Percentiles rank a stretch among this genome's conserved stretches.
phyloP scores from a whole-genome alignment of 495 filamentous ascomycete genomes.

The Penicillium maclennaniae region DNA sequence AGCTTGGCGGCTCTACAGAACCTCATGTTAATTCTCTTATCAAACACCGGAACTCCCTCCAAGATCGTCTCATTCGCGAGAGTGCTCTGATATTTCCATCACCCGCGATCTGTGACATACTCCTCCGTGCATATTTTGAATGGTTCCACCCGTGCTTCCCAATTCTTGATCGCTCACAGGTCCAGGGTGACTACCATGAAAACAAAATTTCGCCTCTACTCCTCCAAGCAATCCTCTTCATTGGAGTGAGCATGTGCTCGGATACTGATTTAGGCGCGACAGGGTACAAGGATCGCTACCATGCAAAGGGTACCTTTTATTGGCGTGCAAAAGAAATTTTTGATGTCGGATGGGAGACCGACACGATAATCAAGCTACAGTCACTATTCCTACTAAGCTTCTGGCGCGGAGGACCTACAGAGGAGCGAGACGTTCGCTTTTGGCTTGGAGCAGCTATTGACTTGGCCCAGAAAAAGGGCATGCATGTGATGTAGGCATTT shows the following conservation, averaged over 20 bases:
- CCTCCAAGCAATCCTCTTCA: constrained; percentile 41
- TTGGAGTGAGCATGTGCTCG: constrained; percentile 40
- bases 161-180: constrained; percentile 29
- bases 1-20: constrained; percentile 12
- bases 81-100: constrained; percentile 38
- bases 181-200: constrained; percentile 25
- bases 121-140: constrained; percentile 40
- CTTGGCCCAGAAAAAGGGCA: constrained; percentile 42
- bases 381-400: constrained; percentile 45
- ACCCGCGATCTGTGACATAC: constrained; percentile 24
- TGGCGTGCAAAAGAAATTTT: constrained; percentile 42
- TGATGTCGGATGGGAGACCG: constrained; percentile 40
- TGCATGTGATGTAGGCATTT: constrained; percentile 41
- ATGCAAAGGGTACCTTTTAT: constrained; percentile 39
- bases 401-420: constrained; percentile 37
- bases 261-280: constrained; percentile 27
- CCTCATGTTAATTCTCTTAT: constrained; percentile 12
- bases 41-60: constrained; percentile 14
- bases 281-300: constrained; percentile 34
- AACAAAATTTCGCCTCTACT: constrained; percentile 36
- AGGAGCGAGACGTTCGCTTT: constrained; percentile 41
- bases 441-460: constrained; percentile 42
- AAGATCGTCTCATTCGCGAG: constrained; percentile 30
- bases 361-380: constrained; percentile 34
- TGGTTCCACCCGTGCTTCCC: constrained; percentile 48